Evolutionary conservation across 768 basidiomycete species (phyloP).

Genomic region (Punctularia strigosozonata): DNA sequence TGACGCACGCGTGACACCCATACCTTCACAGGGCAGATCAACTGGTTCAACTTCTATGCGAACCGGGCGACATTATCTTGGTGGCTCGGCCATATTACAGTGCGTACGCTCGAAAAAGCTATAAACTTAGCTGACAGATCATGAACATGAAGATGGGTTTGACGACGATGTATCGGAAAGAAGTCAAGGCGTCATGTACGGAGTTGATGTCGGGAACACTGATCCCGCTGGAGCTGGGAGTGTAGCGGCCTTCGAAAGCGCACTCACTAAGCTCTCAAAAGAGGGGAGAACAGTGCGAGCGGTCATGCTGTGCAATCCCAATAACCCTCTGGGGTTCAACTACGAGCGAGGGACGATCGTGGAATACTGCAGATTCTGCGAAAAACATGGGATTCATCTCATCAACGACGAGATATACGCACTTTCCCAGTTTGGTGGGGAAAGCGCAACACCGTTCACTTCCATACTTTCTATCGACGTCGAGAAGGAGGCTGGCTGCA

Average conservation of each 20-base stretch:
- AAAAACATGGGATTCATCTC: not conserved
- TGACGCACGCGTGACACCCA: too few relatives aligned
- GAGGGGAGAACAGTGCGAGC: not conserved
- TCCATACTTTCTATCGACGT: not conserved
- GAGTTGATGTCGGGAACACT: not conserved
- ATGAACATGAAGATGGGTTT: not conserved
- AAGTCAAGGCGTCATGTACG: not conserved
- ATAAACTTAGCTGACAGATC: not conserved
- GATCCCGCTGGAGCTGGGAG: not conserved
- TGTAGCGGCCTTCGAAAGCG: not conserved
- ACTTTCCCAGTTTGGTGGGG: not conserved
- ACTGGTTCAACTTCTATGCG: not conserved
- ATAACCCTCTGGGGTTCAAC: constrained; percentile 1
- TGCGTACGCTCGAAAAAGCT: not conserved
- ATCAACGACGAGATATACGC: constrained; percentile 1
- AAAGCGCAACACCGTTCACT: not conserved
- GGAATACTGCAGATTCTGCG: not conserved
- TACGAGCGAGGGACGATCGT: not conserved
- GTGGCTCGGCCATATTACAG: not conserved
- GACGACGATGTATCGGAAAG: not conserved
- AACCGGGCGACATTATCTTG: not conserved
- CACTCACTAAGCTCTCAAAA: not conserved
- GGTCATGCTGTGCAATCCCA: not conserved
- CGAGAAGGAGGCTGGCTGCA: not conserved
- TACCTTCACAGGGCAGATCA: not conserved